Conservation (phyloP, 176 grass and related monocot genomes). For the Aegilops bicornis region DNA sequence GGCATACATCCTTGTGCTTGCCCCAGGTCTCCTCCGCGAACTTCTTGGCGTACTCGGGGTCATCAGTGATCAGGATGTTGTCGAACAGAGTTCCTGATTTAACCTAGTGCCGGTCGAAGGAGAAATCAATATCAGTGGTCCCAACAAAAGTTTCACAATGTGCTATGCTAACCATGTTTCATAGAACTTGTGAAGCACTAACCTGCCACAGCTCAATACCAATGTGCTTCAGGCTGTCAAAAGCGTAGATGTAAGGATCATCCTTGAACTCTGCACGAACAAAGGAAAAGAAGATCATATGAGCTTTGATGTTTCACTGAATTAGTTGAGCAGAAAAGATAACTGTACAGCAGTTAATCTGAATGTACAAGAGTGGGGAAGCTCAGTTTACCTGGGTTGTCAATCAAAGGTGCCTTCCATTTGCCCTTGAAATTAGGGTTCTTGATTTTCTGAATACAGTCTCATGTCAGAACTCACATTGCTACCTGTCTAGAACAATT, state of each 20-base stretch:
- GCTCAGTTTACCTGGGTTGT: slow-evolving; percentile 70
- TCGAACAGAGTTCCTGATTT: slow-evolving; percentile 74
- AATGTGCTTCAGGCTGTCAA: slow-evolving; percentile 53
- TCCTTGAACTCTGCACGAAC: slow-evolving; percentile 57
- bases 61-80: slow-evolving; percentile 61
- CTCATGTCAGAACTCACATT: slow-evolving; percentile 5
- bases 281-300: background rate
- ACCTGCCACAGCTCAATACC: slow-evolving; percentile 86
- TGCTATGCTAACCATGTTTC: background rate
- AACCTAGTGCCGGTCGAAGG: slow-evolving; percentile 22
- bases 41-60: slow-evolving; percentile 65
- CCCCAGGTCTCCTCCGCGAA: slow-evolving; percentile 69
- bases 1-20: slow-evolving; percentile 57
- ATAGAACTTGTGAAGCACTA: background rate
- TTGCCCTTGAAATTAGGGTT: slow-evolving; percentile 93
- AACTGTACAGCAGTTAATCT: background rate
- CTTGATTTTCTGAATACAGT: slow-evolving; percentile 76
- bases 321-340: background rate
- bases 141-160: background rate
- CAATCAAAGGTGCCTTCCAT: slow-evolving; percentile 95
- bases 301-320: background rate
- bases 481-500: background rate
- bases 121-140: background rate
- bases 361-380: background rate
- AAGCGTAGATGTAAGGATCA: slow-evolving; percentile 63